A percentile compares a stretch with the other conserved stretches of the same genome.
Evolutionary conservation across 2,329 filamentous ascomycete genomes (phyloP).

Genomic region (Pezicula neosporulosa): DNA sequence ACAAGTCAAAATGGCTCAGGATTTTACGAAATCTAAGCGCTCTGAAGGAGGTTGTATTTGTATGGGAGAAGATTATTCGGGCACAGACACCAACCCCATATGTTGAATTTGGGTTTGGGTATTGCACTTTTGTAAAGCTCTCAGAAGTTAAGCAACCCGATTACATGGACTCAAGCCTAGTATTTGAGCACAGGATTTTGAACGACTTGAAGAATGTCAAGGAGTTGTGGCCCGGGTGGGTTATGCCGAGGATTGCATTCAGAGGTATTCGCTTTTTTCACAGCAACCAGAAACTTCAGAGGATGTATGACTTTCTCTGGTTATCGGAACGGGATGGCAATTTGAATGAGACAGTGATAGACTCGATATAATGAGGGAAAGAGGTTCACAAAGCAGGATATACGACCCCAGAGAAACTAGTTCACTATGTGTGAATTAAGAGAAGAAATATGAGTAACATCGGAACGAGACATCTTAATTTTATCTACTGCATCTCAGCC

Average conservation of each 20-base stretch:
- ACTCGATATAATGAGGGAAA: no score
- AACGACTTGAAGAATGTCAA: not conserved
- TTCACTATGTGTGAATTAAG: no score
- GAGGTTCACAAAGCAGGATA: no score
- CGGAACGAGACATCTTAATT: no score
- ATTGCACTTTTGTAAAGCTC: not conserved
- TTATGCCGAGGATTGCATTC: not conserved
- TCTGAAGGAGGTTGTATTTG: not conserved
- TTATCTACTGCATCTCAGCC: no score
- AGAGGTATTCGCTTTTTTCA: not conserved
- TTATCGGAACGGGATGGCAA: no score
- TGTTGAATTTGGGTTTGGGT: no score
- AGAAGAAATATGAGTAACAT: no score
- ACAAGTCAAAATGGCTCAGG: not conserved
- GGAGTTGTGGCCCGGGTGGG: not conserved
- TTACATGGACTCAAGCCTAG: not conserved
- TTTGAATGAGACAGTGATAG: no score
- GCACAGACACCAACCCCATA: no score
- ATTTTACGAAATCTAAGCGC: not conserved
- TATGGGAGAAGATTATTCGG: not conserved
- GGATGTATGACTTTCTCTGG: no score
- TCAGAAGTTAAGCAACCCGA: not conserved
- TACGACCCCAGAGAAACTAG: no score
- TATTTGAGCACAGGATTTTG: not conserved
- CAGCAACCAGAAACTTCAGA: not conserved